Evolutionary conservation across 306 rosid species (phyloP).

Genomic region (Canavalia ensiformis): DNA sequence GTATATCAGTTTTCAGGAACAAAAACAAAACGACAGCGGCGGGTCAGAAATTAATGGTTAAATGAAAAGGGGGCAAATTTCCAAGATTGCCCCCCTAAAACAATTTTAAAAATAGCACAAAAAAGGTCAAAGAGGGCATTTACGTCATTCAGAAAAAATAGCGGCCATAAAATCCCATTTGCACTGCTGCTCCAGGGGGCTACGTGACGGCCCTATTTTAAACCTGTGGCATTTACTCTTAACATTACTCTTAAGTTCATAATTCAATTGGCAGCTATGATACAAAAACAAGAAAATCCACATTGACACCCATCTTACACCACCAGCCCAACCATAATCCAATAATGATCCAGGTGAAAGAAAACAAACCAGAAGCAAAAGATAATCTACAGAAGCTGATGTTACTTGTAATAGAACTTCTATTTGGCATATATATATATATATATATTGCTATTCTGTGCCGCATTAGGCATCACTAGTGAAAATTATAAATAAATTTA

Average conservation of each 20-base stretch:
- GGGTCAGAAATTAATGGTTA: no score
- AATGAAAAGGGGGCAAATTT: no score
- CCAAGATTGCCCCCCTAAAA: no score
- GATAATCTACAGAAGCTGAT: constrained; percentile 19
- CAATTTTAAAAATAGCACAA: no score
- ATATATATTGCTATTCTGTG: constrained; percentile 52
- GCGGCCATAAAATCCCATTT: no score
- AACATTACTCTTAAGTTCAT: neutral
- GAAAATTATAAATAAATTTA: constrained; percentile 46
- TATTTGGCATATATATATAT: constrained; percentile 42
- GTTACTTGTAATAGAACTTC: constrained; percentile 43
- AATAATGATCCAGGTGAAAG: constrained; percentile 16
- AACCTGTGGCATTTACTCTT: no score
- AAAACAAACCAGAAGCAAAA: constrained; percentile 27
- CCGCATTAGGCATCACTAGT: constrained; percentile 47
- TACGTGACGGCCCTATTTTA: no score
- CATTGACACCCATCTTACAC: constrained; percentile 6
- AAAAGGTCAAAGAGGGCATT: no score
- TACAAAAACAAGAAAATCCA: constrained; percentile 1
- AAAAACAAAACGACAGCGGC: no score
- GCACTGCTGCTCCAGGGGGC: no score
- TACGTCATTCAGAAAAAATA: no score
- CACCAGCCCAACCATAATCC: constrained; percentile 1
- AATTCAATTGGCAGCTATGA: constrained; percentile 9
- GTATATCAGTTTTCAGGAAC: no score